Percentiles rank a stretch among this genome's conserved stretches.
These are phyloP conservation scores for Citropsis articulata DNA, from an alignment of 345 rosid species.

Conservation along the genomic window DNA sequence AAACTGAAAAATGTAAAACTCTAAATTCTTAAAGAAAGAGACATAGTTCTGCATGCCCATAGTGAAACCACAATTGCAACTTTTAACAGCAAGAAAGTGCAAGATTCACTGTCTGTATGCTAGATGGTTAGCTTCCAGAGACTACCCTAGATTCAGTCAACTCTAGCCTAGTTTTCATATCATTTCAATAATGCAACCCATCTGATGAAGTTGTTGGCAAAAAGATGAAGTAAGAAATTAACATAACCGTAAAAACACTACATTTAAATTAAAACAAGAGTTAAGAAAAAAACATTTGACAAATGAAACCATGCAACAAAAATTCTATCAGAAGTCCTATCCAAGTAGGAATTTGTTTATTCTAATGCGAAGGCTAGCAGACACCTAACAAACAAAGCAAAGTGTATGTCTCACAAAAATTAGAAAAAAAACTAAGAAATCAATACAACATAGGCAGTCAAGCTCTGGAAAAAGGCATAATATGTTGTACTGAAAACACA, in stretches of 20 bases:
- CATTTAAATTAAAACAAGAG: not conserved
- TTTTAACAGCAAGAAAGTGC: not conserved
- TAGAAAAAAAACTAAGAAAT: not conserved
- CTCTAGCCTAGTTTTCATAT: not conserved
- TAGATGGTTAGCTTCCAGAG: not conserved
- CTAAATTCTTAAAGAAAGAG: not conserved
- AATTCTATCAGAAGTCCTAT: not conserved
- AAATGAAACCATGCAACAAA: constrained; percentile 1
- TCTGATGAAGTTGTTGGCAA: not conserved
- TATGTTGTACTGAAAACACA: constrained; percentile 9
- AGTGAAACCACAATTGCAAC: not conserved
- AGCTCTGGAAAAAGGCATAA: constrained; percentile 6
- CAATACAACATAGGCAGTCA: not conserved
- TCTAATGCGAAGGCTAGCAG: not conserved
- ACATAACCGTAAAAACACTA: not conserved
- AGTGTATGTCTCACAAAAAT: not conserved
- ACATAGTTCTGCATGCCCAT: not conserved
- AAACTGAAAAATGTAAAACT: not conserved
- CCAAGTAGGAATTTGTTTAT: not conserved
- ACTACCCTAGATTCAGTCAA: not conserved
- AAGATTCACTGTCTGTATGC: not conserved
- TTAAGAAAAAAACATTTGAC: not conserved
- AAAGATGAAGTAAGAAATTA: not conserved
- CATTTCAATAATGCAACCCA: not conserved
- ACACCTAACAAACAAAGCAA: not conserved